A percentile compares a stretch with the other conserved stretches of the same genome.
Conservation (phyloP, 495 filamentous ascomycete species). For the Lepidopterella palustris region DNA sequence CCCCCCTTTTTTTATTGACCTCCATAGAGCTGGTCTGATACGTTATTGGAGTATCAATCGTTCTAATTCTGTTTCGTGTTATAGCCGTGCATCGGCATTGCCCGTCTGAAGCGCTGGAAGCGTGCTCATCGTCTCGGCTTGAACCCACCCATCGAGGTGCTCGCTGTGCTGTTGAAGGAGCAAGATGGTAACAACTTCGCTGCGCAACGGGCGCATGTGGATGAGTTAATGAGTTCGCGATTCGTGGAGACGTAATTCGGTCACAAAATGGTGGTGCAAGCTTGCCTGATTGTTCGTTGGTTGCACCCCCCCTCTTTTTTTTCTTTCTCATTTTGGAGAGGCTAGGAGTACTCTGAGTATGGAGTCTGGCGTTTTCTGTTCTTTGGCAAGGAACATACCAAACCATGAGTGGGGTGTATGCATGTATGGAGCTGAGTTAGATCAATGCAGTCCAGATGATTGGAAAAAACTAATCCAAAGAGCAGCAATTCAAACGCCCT, state of each 20-base stretch:
- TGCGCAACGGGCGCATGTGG: conserved; percentile 65
- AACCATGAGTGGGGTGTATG: too few species aligned
- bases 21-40: neutral
- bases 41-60: neutral
- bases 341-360: neutral
- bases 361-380: conserved; percentile 2
- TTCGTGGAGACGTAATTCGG: conserved; percentile 5
- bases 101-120: conserved; percentile 77
- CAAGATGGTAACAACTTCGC: conserved; percentile 45
- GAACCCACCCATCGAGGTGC: conserved; percentile 84
- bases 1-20: neutral
- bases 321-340: neutral
- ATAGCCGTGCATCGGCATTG: conserved; percentile 84
- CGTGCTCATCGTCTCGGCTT: conserved; percentile 72
- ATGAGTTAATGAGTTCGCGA: conserved; percentile 59
- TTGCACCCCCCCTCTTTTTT: neutral
- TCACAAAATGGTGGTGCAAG: neutral
- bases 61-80: conserved; percentile 7
- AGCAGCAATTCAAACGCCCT: too few species aligned
- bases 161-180: conserved; percentile 73
- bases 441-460: too few species aligned
- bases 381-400: too few species aligned
- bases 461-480: too few species aligned
- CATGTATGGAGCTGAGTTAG: too few species aligned
- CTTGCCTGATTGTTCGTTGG: too few species aligned